These are phyloP conservation scores for Zygnema cylindricum DNA, from an alignment of 139 green algal species.

Conservation along the genomic window DNA sequence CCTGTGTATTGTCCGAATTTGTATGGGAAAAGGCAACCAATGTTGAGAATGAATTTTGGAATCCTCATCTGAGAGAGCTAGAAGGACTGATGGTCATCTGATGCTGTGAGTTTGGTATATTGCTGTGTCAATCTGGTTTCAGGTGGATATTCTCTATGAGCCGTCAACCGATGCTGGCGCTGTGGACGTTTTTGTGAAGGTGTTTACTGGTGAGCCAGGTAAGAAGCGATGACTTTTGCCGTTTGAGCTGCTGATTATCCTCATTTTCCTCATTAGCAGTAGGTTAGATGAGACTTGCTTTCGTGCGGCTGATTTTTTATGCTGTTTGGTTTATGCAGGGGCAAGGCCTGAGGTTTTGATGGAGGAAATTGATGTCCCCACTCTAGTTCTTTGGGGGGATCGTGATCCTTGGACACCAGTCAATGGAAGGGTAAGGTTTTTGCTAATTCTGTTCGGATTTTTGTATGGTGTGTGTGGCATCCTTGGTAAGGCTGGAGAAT, in stretches of 20 bases:
- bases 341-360: constrained; percentile 81
- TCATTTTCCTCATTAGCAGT: too few species aligned
- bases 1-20: too few species aligned
- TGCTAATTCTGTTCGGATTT: too few species aligned
- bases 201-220: constrained; percentile 82
- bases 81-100: too few species aligned
- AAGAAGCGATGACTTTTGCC: background rate
- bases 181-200: constrained; percentile 85
- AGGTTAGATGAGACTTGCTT: background rate
- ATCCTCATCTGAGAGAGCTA: too few species aligned
- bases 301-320: background rate
- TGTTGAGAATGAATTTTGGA: too few species aligned
- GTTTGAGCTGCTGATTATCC: too few species aligned
- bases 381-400: constrained; percentile 90
- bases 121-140: too few species aligned
- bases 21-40: too few species aligned
- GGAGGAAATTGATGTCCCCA: constrained; percentile 60
- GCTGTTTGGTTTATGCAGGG: constrained; percentile 57
- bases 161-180: constrained; percentile 75
- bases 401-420: constrained; percentile 83
- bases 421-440: constrained; percentile 28
- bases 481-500: too few species aligned
- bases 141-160: constrained; percentile 50
- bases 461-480: too few species aligned
- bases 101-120: too few species aligned